Evolutionary conservation across 1,139 yeast species (phyloP), one percentile per base, ranked within the genome.

Genomic region (Protomyces pachydermus): DNA sequence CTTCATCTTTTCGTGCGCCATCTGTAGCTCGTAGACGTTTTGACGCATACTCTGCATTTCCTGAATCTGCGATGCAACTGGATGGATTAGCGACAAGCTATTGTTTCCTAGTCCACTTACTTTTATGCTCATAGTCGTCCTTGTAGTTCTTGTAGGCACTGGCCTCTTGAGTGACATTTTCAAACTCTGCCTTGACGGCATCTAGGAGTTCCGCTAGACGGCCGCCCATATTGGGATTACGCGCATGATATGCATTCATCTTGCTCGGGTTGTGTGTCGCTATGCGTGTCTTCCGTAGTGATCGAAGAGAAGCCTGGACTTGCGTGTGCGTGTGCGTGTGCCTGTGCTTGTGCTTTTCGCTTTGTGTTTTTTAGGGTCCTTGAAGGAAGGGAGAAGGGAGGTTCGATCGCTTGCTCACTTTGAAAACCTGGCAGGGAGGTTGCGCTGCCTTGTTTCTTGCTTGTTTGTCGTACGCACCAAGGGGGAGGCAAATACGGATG

Each of bases 1-100:
- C 78, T 91, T 91, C 82, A 93, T 89, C 75, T 90, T 89, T 71
- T 96, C 82, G 77, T 93, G 98, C 56, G 96, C 95, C 83, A 87
- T 83, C 75, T 93, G 98, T 72, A 93, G 82, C 74, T 93, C 98
- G 73, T 87, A 91, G 58, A 93, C 96, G 18, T 96, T 89, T 73
- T 90, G 95, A 72, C 97, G 83, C 69, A 93, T 91, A 75, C 89
- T 96, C 74, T 91, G 95, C 85, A 93, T 87, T 76, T 93, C 98
- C 62, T 89, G 90, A 64, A 91, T 87, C 76, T 93, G 98, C 77
- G 91, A 97, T 74, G 84, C 86, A 74, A 90, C 75, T 70, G 70
- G 63, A 61, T 16, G 37, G 34, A 55, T 45, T 42, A 65, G 64
- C 45, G 32, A 9, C 28, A 8, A n/a, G 14, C 8, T n/a, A 8